These are phyloP conservation scores for Tylopilus cervinicoccineus DNA, from an alignment of 768 basidiomycete genomes.

Conservation along the genomic window DNA sequence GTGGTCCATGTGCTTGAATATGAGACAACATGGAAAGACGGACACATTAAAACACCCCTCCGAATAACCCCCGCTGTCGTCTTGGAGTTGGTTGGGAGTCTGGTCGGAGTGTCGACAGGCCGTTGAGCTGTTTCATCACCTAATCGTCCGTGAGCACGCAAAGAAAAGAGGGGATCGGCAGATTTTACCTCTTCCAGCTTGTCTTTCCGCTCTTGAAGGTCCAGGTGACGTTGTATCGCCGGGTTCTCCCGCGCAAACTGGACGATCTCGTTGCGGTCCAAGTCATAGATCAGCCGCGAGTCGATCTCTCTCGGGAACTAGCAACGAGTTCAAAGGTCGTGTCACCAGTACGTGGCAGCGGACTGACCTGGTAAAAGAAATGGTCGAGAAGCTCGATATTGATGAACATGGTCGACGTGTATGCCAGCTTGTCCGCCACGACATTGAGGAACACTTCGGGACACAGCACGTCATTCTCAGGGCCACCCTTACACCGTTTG, in stretches of 20 bases:
- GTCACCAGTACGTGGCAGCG: background rate
- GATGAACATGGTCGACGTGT: conserved; percentile 97
- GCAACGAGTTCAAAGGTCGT: background rate
- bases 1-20: conserved; percentile 4
- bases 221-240: conserved; percentile 77
- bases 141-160: conserved; percentile 27
- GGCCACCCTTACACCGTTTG: conserved; percentile 82
- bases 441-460: conserved; percentile 97
- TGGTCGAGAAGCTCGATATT: conserved; percentile 97
- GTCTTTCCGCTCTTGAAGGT: conserved; percentile 94
- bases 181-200: conserved; percentile 88
- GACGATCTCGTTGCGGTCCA: conserved; percentile 86
- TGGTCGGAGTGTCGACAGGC: conserved; percentile 81
- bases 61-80: conserved; percentile 75
- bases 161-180: background rate
- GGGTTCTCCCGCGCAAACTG: conserved; percentile 97
- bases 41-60: conserved; percentile 60
- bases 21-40: background rate
- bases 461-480: conserved; percentile 85
- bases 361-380: conserved; percentile 91
- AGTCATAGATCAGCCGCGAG: conserved; percentile 84
- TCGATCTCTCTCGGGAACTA: conserved; percentile 99
- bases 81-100: conserved; percentile 74
- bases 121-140: conserved; percentile 96
- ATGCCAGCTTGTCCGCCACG: conserved; percentile 93